Base-by-base conservation (phyloP, 2,329 filamentous ascomycete species). In the Colletotrichum orchidophilum region DNA sequence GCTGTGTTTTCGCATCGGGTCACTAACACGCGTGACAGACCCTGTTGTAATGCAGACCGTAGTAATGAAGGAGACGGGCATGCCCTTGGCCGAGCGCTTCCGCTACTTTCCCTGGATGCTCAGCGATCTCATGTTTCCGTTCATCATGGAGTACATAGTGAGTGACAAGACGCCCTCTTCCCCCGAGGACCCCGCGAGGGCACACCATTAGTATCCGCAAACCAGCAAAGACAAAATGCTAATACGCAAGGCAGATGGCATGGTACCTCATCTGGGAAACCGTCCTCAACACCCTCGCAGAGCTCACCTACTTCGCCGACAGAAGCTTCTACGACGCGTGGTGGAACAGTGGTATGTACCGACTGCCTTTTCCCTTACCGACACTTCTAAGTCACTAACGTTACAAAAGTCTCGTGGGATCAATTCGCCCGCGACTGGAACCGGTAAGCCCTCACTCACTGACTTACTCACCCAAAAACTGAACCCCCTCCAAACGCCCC, bases 261-360 rank as follows among this genome's bases (percentile, higher is more conserved):
- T 96, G 93, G 91, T 95, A 95, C 78, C 87, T 96, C 31, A 95
- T 95, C 74, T 96, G 93, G 93, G 90, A 92, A 79, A 90, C 89
- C 3, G 88, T 92, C 42, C 84, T 95, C 71, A 95, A 95, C 78
- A 88, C 94, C 15, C 84, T 95, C 26, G 93, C 93, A 4, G 93
- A 96, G 80, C 79, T 95, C 66, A 95, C 93, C 0, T 85, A 86
- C 73, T 96, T 95, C 78, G 93, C 93, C 5, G 93, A 95, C 78
- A 88, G 93, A 57, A 91, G 90, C 72, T 95, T 95, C 80, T 91
- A 91, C 75, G 85, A 87, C 49, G 86, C 87, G 59, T 91, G 89
- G 89, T 91, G 89, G 89, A 91, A 91, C 74, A 86, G 84, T 72
- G 83, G 84, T 85, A 80, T 71, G 80, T 74, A n/a, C n/a, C n/a